Base-by-base conservation (phyloP, 495 filamentous ascomycete species). In the Tuber indicum region DNA sequence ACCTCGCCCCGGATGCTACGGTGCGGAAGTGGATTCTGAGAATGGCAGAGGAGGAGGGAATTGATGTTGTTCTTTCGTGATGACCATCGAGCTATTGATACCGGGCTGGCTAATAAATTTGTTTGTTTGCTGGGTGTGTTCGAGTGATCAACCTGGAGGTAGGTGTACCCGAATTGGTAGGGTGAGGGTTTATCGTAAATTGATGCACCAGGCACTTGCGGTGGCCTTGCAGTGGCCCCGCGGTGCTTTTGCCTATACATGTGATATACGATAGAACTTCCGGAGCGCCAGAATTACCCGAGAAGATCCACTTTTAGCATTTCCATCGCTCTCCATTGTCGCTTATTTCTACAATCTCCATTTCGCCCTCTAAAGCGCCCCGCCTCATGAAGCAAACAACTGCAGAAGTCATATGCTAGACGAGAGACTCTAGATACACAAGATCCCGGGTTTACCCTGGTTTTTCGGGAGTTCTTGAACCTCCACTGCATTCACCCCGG, bases 1-100 rank as follows among this genome's bases (percentile, higher is more conserved):
- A 97, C 79, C 84, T 97, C 49, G 94, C 93, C 16, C 96, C 96
- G 8, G 94, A 97, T 87, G 87, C 84, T 23, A 92, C 91, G 86
- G 92, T 92, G 77, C 45, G 86, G 74, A 90, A 89, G 46, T 98
- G 91, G 85, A 94, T 98, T 73, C 81, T 94, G 70, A 89, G 92
- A 76, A 89, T 88, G 75, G 92, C 93, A 47, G 93, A 96, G 85
- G 89, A 89, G 74, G 94, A 98, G 84, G 96, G 94, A 14, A 91
- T 99, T 78, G 92, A 95, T 41, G 47, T 80, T 72, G 58, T 39
- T 44, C 46, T 71, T 76, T 77, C 42, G 44, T 66, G 26, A 66
- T 36, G 58, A 8, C 14, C 12, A 3, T 19, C 1, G 4, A 17
- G 58, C 26, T 36, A 36, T 66, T 66, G 58, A 66, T 36, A 66